Evolutionary conservation across 495 filamentous ascomycete genomes (phyloP).

Genomic region (Parathielavia appendiculata): DNA sequence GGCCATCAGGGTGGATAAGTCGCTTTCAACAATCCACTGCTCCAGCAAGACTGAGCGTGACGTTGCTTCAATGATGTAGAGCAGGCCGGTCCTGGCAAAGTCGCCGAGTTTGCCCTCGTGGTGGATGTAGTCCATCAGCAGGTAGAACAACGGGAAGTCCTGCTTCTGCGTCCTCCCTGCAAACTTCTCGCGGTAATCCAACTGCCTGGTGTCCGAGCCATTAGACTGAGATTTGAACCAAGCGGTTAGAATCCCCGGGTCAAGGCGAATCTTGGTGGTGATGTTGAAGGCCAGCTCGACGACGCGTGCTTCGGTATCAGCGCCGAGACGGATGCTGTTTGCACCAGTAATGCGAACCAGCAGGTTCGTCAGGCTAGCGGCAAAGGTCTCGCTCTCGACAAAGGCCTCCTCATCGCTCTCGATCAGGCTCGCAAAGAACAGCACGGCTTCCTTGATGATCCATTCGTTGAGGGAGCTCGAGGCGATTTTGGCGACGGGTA

Average conservation of each 20-base stretch:
- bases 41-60: slow-evolving; percentile 76
- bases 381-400: slow-evolving; percentile 76
- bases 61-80: slow-evolving; percentile 93
- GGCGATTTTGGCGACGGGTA: slow-evolving; percentile 79
- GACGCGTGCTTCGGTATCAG: slow-evolving; percentile 74
- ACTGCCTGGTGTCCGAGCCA: slow-evolving; percentile 41
- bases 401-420: slow-evolving; percentile 96
- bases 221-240: slow-evolving; percentile 68
- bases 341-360: slow-evolving; percentile 61
- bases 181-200: slow-evolving; percentile 57
- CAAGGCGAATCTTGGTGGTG: slow-evolving; percentile 86
- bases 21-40: slow-evolving; percentile 94
- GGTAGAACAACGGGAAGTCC: slow-evolving; percentile 92
- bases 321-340: slow-evolving; percentile 54
- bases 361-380: slow-evolving; percentile 74
- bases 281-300: slow-evolving; percentile 92
- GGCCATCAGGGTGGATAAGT: slow-evolving; percentile 94
- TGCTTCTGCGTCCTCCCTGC: slow-evolving; percentile 82
- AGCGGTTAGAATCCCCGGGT: slow-evolving; percentile 73
- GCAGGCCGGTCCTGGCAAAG: slow-evolving; percentile 90
- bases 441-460: slow-evolving; percentile 74
- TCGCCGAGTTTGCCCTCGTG: slow-evolving; percentile 88
- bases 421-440: slow-evolving; percentile 81
- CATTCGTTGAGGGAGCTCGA: slow-evolving; percentile 70
- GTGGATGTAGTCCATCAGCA: slow-evolving; percentile 93